Percentiles rank a stretch among this genome's conserved stretches.
Evolutionary conservation across 805 yeast species (phyloP).

Genomic region (Metschnikowia drakensbergensis): DNA sequence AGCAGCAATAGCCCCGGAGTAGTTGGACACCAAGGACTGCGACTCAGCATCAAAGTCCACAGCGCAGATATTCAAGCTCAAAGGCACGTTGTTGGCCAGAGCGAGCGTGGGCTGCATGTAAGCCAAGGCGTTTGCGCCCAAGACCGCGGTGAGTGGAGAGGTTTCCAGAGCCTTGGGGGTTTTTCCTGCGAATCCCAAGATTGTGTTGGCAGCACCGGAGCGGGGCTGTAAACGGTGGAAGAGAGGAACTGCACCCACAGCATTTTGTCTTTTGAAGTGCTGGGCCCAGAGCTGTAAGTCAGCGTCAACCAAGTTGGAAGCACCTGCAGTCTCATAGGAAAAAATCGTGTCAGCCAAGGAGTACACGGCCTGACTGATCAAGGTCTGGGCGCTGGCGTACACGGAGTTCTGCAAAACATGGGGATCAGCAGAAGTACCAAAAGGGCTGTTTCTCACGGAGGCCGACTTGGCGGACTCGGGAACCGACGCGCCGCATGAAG

Average conservation of each 20-base stretch:
- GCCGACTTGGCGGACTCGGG: conserved; percentile 10
- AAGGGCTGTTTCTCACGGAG: conserved; percentile 39
- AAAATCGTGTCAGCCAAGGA: conserved; percentile 52
- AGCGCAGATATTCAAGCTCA: conserved; percentile 73
- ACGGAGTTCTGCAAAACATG: conserved; percentile 43
- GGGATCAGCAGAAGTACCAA: conserved; percentile 61
- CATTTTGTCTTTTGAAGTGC: conserved; percentile 46
- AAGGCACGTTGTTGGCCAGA: conserved; percentile 40
- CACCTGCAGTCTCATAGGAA: conserved; percentile 58
- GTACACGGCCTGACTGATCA: conserved; percentile 54
- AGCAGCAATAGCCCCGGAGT: conserved; percentile 53
- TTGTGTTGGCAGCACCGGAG: conserved; percentile 76
- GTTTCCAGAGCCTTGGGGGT: conserved; percentile 2
- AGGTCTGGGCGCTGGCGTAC: conserved; percentile 52
- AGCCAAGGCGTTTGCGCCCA: conserved; percentile 64
- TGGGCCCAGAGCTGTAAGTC: conserved; percentile 58
- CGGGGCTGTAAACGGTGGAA: conserved; percentile 65
- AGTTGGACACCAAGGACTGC: conserved; percentile 58
- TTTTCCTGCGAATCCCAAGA: conserved; percentile 59
- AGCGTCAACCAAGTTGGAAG: conserved; percentile 56
- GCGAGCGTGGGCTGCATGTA: conserved; percentile 62
- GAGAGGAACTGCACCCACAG: conserved; percentile 56
- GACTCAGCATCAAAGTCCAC: conserved; percentile 59
- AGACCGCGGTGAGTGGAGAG: conserved; percentile 45
- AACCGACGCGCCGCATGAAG: conserved; percentile 6